Conservation (phyloP, 345 rosid species). For the Eucalyptus sideroxylon region DNA sequence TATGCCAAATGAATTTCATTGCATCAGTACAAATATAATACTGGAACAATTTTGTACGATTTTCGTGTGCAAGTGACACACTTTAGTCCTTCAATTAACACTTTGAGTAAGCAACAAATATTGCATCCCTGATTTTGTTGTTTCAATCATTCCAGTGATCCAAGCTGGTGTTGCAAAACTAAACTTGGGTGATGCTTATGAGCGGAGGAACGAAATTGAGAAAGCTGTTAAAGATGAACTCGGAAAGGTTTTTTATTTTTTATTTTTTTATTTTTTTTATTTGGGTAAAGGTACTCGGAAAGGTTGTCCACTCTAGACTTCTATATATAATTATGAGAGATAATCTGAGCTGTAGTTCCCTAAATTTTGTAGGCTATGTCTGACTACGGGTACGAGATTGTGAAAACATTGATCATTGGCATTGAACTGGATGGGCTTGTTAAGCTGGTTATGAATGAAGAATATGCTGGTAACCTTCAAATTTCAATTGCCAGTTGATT, state of each 20-base stretch:
- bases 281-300: too few relatives aligned
- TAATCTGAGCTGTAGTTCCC: background rate
- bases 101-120: background rate
- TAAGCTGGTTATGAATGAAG: slow-evolving; percentile 10
- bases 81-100: background rate
- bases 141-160: slow-evolving; percentile 2
- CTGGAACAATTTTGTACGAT: background rate
- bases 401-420: slow-evolving; percentile 3
- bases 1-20: too few relatives aligned
- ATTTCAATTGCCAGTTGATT: background rate
- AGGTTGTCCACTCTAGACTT: background rate
- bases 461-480: slow-evolving; percentile 4
- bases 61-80: background rate
- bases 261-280: too few relatives aligned
- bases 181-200: slow-evolving; percentile 17
- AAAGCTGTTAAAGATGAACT: slow-evolving; percentile 25
- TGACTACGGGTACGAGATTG: slow-evolving; percentile 7
- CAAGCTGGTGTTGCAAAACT: slow-evolving; percentile 16
- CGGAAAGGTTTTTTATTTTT: slow-evolving; percentile 3
- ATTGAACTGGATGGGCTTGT: slow-evolving; percentile 9
- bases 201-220: slow-evolving; percentile 22
- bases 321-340: background rate
- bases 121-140: background rate
- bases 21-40: background rate
- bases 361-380: slow-evolving; percentile 7